Evolutionary conservation across 805 yeast genomes (phyloP), one percentile per base, ranked within the genome.

Genomic region (Ogataea nitratoaversa): DNA sequence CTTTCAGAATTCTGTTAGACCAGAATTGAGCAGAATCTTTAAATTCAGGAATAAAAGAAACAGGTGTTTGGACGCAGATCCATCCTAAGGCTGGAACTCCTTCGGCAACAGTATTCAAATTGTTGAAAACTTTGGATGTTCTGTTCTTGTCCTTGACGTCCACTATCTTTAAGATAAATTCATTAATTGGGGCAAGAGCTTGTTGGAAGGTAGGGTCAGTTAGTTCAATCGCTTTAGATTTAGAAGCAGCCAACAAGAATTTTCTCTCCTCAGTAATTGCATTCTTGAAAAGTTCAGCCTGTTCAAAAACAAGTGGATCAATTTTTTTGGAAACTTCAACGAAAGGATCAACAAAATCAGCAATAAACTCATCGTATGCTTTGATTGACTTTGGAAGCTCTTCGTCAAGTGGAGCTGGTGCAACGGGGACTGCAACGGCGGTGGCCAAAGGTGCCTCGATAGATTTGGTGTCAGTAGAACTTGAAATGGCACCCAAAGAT

Each of bases 21-120:
- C 97, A 93, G 66, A 93, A 93, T 60, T 84, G 91, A 27, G 96
- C 85, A 17, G 95, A 79, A 57, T 93, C 99, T 58, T 83, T 85
- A 65, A 81, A 85, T 49, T 90, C 96, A 3, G 84, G 77, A 41
- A 93, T 74, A 48, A 72, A 76, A 0, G 87, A 77, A 13, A 84
- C 77, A 1, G 97, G 96, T 4, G 87, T 79, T 3, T 72, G 77
- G 5, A 77, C 75, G 16, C 86, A 78, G 46, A 91, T 75, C 99
- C 99, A 93, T 19, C 95, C 95, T 39, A 90, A 70, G 6, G 85
- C 87, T 9, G 96, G 89, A 8, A 84, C 78, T 36, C 96, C 97
- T 59, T 93, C 98, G 19, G 89, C 77, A 31, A 93, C 72, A 2
- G 97, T 76, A 52, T 83, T 87, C 62, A 93, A 72, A 57, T 85